Conservation (phyloP, 2,329 filamentous ascomycete species). For the Fusarium sp. region DNA sequence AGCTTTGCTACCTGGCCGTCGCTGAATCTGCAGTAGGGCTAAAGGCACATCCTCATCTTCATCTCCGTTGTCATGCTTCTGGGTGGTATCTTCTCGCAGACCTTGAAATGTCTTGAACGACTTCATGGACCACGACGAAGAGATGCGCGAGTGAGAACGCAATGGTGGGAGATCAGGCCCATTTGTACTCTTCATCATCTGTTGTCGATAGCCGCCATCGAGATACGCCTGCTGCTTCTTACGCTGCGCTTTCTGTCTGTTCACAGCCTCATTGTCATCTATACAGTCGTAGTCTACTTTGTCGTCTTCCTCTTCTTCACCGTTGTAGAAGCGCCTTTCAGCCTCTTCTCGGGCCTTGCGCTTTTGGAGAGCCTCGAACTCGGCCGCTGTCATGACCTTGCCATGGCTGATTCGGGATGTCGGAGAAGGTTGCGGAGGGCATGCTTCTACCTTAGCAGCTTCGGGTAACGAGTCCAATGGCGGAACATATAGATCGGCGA, state of each 20-base stretch:
- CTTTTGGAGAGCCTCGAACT: constrained; percentile 11
- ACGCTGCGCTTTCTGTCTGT: background rate
- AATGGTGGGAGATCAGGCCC: background rate
- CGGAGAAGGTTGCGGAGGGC: background rate
- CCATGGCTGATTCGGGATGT: background rate
- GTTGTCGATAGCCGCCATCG: constrained; percentile 9
- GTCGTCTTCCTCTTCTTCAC: constrained; percentile 16
- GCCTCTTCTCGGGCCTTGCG: background rate
- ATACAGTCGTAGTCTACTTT: constrained; percentile 9
- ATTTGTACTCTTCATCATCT: constrained; percentile 28
- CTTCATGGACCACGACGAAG: constrained; percentile 9
- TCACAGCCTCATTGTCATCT: constrained; percentile 3
- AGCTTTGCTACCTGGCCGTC: background rate
- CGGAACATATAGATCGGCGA: background rate
- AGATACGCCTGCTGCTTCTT: constrained; percentile 20
- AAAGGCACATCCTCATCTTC: constrained; percentile 18
- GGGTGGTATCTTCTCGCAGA: background rate
- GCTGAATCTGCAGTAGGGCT: background rate
- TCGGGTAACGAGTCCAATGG: background rate
- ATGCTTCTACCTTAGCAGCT: background rate
- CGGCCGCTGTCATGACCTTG: constrained; percentile 21
- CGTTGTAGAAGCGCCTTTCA: background rate
- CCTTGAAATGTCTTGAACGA: constrained; percentile 1
- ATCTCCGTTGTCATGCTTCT: background rate
- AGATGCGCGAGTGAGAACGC: background rate